These are phyloP conservation scores for Nakazawaea wyomingensis DNA, from an alignment of 805 yeast genomes.

Conservation along the genomic window DNA sequence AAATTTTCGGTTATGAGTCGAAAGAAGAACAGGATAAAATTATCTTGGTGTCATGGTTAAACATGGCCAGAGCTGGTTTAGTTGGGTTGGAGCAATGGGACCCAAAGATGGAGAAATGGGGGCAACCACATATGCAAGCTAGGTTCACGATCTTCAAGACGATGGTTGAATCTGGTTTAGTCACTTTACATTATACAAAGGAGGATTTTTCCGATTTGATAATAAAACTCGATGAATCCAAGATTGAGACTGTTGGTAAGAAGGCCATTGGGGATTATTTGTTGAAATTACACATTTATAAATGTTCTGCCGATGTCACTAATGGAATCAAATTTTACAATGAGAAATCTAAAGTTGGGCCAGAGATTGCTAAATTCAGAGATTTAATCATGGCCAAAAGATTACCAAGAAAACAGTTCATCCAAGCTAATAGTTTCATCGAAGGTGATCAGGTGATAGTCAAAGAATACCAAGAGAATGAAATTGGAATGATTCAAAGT, in stretches of 20 bases:
- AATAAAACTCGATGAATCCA: slow-evolving; percentile 52
- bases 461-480: slow-evolving; percentile 70
- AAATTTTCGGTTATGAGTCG: slow-evolving; percentile 64
- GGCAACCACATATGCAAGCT: slow-evolving; percentile 94
- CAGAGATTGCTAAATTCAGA: slow-evolving; percentile 60
- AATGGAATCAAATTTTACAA: slow-evolving; percentile 60
- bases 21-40: slow-evolving; percentile 58
- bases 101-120: slow-evolving; percentile 79
- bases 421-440: slow-evolving; percentile 71
- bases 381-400: slow-evolving; percentile 65
- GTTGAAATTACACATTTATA: slow-evolving; percentile 68
- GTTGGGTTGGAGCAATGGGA: slow-evolving; percentile 84
- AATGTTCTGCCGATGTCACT: slow-evolving; percentile 68
- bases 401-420: slow-evolving; percentile 77
- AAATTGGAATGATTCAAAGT: slow-evolving; percentile 73
- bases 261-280: slow-evolving; percentile 69
- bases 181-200: slow-evolving; percentile 43
- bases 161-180: slow-evolving; percentile 60
- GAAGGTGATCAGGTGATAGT: slow-evolving; percentile 42
- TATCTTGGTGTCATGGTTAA: slow-evolving; percentile 61
- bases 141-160: slow-evolving; percentile 79
- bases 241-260: slow-evolving; percentile 67
- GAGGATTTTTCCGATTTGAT: slow-evolving; percentile 53
- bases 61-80: slow-evolving; percentile 87
- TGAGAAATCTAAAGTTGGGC: slow-evolving; percentile 63